Evolutionary conservation across 345 rosid species (phyloP).

Genomic region (Salix suchowensis): DNA sequence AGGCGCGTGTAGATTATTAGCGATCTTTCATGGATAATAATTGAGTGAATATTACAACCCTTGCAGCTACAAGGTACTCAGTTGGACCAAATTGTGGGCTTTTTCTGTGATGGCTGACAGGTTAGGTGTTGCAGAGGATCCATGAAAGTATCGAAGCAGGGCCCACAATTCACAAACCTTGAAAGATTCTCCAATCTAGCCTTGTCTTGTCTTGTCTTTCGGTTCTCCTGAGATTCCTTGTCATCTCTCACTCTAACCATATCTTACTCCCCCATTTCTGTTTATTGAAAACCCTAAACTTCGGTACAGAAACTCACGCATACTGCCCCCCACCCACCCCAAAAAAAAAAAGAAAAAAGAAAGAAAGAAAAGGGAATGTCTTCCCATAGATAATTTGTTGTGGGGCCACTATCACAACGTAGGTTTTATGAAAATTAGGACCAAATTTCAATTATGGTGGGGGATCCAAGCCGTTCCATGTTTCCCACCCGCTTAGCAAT

Average conservation of each 20-base stretch:
- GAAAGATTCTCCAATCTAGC: slow-evolving; percentile 20
- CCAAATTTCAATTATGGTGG: not conserved
- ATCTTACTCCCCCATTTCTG: not conserved
- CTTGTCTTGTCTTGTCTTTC: not conserved
- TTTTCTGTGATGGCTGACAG: not conserved
- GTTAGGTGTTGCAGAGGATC: slow-evolving; percentile 22
- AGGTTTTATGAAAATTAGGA: not conserved
- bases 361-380: not conserved
- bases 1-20: not conserved
- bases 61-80: no score
- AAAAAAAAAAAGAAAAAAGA: not conserved
- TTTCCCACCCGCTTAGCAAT: slow-evolving; percentile 18
- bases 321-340: not conserved
- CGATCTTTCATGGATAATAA: not conserved
- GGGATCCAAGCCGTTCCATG: slow-evolving; percentile 16
- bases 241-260: not conserved
- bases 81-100: not conserved
- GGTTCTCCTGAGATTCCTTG: slow-evolving; percentile 20
- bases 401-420: not conserved
- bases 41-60: not conserved
- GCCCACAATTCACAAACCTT: slow-evolving; percentile 20
- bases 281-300: not conserved
- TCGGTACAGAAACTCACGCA: not conserved
- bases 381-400: not conserved
- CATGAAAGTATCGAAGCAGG: slow-evolving; percentile 14